Evolutionary conservation across 352 stramenopile species (phyloP).

Genomic region (Phytophthora pisi): DNA sequence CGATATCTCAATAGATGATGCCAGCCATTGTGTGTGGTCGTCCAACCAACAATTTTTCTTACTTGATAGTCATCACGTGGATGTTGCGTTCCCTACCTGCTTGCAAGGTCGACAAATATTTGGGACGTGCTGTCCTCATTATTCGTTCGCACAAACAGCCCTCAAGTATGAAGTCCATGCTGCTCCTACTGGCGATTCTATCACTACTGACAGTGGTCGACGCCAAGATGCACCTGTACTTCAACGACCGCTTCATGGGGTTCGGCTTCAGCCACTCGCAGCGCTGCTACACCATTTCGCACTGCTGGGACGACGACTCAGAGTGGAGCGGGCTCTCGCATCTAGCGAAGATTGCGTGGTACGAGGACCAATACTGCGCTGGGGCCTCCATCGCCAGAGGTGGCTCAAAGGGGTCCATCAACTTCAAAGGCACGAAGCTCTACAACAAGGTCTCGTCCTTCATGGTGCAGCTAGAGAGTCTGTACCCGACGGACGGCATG

Average conservation of each 20-base stretch:
- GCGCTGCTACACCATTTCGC: conserved; percentile 18
- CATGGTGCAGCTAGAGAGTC: conserved; percentile 8
- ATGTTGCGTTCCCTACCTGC: not conserved
- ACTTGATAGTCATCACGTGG: not conserved
- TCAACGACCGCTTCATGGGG: conserved; percentile 7
- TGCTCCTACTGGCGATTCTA: not conserved
- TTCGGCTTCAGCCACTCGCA: conserved; percentile 11
- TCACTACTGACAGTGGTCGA: not conserved
- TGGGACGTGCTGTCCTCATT: not conserved
- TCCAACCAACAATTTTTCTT: not conserved
- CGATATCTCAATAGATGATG: not conserved
- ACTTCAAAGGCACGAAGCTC: conserved; percentile 12
- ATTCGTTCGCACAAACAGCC: not conserved
- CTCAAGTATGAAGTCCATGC: not conserved
- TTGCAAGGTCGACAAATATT: not conserved
- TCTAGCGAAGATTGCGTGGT: conserved; percentile 3
- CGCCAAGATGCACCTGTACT: conserved; percentile 9
- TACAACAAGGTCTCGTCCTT: conserved; percentile 19
- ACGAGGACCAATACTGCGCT: conserved; percentile 7
- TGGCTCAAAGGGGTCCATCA: not conserved
- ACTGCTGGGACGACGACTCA: conserved; percentile 14
- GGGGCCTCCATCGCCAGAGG: not conserved
- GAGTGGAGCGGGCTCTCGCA: conserved; percentile 11
- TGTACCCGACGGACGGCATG: conserved; percentile 1
- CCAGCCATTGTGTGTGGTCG: not conserved